Evolutionary conservation across 768 basidiomycete species (phyloP), one percentile per base, ranked within the genome.

Genomic region (Dentipellis sp.): DNA sequence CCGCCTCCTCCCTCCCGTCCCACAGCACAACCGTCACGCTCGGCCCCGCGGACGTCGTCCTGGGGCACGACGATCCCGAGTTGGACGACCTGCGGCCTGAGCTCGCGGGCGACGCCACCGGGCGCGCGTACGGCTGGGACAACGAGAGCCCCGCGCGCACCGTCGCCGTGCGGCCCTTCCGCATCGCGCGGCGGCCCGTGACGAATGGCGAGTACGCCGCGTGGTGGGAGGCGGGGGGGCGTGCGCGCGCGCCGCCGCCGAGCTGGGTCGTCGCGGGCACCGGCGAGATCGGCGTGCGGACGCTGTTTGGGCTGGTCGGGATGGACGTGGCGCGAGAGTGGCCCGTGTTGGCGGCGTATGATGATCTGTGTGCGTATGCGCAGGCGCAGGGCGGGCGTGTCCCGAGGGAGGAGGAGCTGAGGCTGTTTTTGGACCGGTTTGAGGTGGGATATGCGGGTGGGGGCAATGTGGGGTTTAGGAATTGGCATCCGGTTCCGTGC

Each of bases 401-500:
- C 16, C 97, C 97, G 0, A 94, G 89, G 3, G 92, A 97, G 69
- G 75, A 84, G 0, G 97, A 98, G 71, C 78, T 97, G 42, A 77
- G 85, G 5, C 67, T 87, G 12, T 93, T 95, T 72, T 77, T 82
- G 63, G 82, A 88, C 64, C 82, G 78, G 64, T 88, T 88, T 54
- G 78, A 85, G 46, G 76, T 75, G 35, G 87, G 88, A 0, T 89
- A 84, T 55, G 85, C 83, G 60, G 86, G 85, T n/a, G 86, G 86
- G 37, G 79, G 83, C 1, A 97, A 97, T 65, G 66, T 84, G 49
- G 95, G 93, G 2, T 91, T 95, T 68, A 79, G 88, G 59, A 89
- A 93, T 69, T 97, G 94, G 92, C 93, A 97, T 66, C 91, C 92
- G 21, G 67, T 90, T 51, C 91, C 93, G 90, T 94, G 67, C 70